Evolutionary conservation across 805 yeast species (phyloP).

Genomic region (Kazachstania africana): DNA sequence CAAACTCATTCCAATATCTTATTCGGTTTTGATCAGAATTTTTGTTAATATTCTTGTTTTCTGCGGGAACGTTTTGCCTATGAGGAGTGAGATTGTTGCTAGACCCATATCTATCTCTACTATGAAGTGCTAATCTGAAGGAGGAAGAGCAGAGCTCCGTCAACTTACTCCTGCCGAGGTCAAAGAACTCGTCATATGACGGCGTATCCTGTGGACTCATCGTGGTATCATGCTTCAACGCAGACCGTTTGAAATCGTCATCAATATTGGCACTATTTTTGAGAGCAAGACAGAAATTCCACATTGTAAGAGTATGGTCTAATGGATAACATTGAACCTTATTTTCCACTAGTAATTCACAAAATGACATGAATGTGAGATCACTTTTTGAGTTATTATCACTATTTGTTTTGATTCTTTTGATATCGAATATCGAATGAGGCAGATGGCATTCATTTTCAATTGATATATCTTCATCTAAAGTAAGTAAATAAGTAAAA

Average conservation of each 20-base stretch:
- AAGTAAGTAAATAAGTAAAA: conserved; percentile 10
- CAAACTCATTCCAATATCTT: conserved; percentile 27
- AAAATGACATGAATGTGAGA: not conserved
- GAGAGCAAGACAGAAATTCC: conserved; percentile 13
- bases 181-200: conserved; percentile 15
- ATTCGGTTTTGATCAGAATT: conserved; percentile 3
- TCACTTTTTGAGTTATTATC: not conserved
- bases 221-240: too few species aligned
- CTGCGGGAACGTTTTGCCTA: too few species aligned
- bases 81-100: too few species aligned
- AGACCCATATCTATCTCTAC: too few species aligned
- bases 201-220: conserved; percentile 5
- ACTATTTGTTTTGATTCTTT: not conserved
- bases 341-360: conserved; percentile 11
- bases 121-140: too few species aligned
- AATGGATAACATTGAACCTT: conserved; percentile 16
- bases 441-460: conserved; percentile 7
- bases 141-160: conserved; percentile 4
- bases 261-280: conserved; percentile 5
- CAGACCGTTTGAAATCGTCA: too few species aligned
- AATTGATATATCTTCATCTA: conserved; percentile 17
- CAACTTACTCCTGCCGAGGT: conserved; percentile 11
- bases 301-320: conserved; percentile 8
- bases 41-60: too few species aligned
- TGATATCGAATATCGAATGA: conserved; percentile 15